Evolutionary conservation across 768 basidiomycete species (phyloP), one percentile per base, ranked within the genome.

Genomic region (Hortiboletus flavorubellus): DNA sequence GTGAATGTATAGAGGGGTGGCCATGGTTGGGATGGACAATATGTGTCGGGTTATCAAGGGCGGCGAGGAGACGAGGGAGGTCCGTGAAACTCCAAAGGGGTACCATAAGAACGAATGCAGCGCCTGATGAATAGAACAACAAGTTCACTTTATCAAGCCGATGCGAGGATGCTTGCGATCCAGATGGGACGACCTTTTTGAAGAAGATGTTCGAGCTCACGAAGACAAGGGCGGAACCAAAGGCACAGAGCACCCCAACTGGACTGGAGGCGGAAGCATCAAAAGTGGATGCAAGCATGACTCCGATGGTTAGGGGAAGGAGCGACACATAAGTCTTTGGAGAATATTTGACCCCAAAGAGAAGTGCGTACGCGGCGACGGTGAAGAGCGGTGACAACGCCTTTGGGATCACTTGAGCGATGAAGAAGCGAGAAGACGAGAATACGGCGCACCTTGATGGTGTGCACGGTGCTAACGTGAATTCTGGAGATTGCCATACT

Each of bases 171-270:
- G 73, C 65, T 49, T 78, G 78, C 8, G 81, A 78, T 43, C 67
- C 63, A 23, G 76, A 70, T 2, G 97, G 97, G 82, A 99, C 88
- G 59, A 98, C 86, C 77, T 96, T 98, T 75, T 99, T 99, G 82
- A 96, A 98, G 72, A 95, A 97, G 64, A 99, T 98, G 73, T 99
- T 99, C 59, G 93, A 95, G 62, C 89, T 89, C 59, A 99, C 97
- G 69, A 99, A 98, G 60, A 99, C 86, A 54, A 99, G 74, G 31
- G 97, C 97, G 11, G 94, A 97, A 15, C 96, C 96, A 66, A 99
- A 94, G 4, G 97, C 96, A 71, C 91, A 97, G 29, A 97, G 75
- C n/a, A 99, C 74, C 12, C 97, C 97, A 29, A 88, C 73, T 18
- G 82, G 71, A 68, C 93, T 95, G 46, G 93, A 95, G 4, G 86